Evolutionary conservation across 768 basidiomycete genomes (phyloP).

Genomic region (Clitopilus passeckerianus): DNA sequence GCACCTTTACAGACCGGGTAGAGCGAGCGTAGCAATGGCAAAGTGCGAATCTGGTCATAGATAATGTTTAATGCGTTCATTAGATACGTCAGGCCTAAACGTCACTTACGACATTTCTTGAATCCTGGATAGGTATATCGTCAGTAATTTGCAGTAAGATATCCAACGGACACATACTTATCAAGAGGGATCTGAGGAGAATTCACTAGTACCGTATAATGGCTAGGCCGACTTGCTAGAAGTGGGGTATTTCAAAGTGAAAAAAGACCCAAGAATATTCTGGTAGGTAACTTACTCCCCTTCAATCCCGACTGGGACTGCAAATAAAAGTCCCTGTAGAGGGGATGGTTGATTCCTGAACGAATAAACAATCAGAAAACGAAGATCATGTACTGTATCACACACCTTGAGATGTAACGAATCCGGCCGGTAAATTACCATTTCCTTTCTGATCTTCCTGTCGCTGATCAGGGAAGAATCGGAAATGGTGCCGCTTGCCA

Average conservation of each 20-base stretch:
- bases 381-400: too few species aligned
- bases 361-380: too few species aligned
- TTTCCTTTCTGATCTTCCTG: conserved; percentile 49
- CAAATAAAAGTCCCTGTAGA: conserved; percentile 59
- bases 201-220: conserved; percentile 47
- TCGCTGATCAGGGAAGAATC: conserved; percentile 46
- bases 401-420: conserved; percentile 47
- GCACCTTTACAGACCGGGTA: conserved; percentile 70
- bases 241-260: too few species aligned
- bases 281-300: conserved; percentile 32
- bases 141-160: not conserved
- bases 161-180: conserved; percentile 17
- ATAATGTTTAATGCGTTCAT: not conserved
- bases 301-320: conserved; percentile 51
- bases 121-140: conserved; percentile 20
- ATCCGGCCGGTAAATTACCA: conserved; percentile 45
- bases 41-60: conserved; percentile 30
- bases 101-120: conserved; percentile 46
- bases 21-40: conserved; percentile 69
- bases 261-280: too few species aligned
- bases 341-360: conserved; percentile 45
- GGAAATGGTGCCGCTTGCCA: conserved; percentile 46
- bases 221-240: conserved; percentile 50
- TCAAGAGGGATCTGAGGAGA: conserved; percentile 22
- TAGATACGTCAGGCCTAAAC: conserved; percentile 16